phyloP scores from a whole-genome alignment of 1,284 basidiomycete species.

The Melampsora larici-populina region DNA sequence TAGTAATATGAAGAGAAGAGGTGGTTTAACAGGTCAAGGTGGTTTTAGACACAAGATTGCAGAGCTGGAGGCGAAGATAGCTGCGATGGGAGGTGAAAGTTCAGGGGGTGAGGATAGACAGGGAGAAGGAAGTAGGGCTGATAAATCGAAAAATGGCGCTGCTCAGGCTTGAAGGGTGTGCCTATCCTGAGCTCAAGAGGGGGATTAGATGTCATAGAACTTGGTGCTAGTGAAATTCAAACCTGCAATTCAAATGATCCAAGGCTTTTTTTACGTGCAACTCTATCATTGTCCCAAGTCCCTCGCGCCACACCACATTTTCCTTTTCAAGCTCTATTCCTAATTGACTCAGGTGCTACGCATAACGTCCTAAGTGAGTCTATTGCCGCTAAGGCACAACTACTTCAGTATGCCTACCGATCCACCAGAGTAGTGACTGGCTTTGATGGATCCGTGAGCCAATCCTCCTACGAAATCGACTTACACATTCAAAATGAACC shows the following conservation, averaged over 20 bases:
- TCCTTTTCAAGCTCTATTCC: neutral
- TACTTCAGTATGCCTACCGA: neutral
- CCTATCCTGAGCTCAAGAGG: neutral
- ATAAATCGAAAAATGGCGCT: constrained; percentile 1
- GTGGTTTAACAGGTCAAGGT: too few species aligned
- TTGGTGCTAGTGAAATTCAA: neutral
- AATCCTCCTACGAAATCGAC: neutral
- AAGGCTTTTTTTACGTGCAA: neutral
- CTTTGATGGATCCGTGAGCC: neutral
- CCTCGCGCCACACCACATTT: neutral
- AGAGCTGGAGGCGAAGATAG: too few species aligned
- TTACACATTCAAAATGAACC: neutral
- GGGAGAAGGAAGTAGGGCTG: too few species aligned
- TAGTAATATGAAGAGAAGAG: too few species aligned
- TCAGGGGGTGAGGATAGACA: too few species aligned
- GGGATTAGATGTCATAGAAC: neutral
- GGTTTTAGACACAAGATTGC: too few species aligned
- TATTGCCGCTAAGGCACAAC: neutral
- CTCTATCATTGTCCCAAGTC: neutral
- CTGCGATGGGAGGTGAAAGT: too few species aligned
- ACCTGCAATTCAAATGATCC: neutral
- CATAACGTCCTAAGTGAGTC: neutral
- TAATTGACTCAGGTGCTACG: constrained; percentile 8
- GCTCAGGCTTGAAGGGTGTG: constrained; percentile 9
- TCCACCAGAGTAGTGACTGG: constrained; percentile 1